These are phyloP conservation scores for Aegilops sharonensis DNA, from an alignment of 176 grass and related monocot genomes.

Conservation along the genomic window DNA sequence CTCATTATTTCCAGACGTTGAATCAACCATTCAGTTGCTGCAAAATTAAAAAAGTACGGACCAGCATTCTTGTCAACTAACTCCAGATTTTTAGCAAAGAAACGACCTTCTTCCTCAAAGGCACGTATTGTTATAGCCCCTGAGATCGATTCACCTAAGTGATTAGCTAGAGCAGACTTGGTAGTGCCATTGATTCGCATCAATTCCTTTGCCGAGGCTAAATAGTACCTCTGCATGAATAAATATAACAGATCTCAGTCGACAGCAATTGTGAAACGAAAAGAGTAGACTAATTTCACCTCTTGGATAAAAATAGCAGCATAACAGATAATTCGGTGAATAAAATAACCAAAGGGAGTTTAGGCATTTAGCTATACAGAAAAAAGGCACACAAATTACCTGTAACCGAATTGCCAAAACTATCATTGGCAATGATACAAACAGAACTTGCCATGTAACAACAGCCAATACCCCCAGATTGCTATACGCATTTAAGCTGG, in stretches of 20 bases:
- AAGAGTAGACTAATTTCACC: not conserved
- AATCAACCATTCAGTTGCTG: conserved; percentile 85
- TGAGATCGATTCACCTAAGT: conserved; percentile 81
- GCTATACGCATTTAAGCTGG: conserved; percentile 68
- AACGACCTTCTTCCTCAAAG: conserved; percentile 78
- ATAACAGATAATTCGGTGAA: not conserved
- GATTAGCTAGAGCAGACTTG: conserved; percentile 84
- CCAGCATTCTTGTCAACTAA: conserved; percentile 84
- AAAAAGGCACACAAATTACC: conserved; percentile 31
- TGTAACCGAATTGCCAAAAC: conserved; percentile 69
- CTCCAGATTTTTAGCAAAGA: conserved; percentile 72
- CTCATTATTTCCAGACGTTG: conserved; percentile 78
- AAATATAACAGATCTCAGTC: conserved; percentile 7
- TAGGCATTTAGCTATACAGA: not conserved
- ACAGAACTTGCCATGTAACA: conserved; percentile 94
- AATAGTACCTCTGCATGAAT: conserved; percentile 71
- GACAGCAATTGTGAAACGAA: not conserved
- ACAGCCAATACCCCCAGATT: conserved; percentile 83
- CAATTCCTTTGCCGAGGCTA: conserved; percentile 86
- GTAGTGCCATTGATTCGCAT: conserved; percentile 98
- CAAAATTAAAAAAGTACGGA: conserved; percentile 83
- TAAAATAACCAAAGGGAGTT: conserved; percentile 14
- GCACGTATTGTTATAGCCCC: conserved; percentile 83
- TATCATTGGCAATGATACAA: conserved; percentile 64
- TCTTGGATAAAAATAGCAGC: not conserved